These are phyloP conservation scores for Kalanchoe fedtschenkoi DNA, from an alignment of 164 flowering plant species.

Conservation along the genomic window DNA sequence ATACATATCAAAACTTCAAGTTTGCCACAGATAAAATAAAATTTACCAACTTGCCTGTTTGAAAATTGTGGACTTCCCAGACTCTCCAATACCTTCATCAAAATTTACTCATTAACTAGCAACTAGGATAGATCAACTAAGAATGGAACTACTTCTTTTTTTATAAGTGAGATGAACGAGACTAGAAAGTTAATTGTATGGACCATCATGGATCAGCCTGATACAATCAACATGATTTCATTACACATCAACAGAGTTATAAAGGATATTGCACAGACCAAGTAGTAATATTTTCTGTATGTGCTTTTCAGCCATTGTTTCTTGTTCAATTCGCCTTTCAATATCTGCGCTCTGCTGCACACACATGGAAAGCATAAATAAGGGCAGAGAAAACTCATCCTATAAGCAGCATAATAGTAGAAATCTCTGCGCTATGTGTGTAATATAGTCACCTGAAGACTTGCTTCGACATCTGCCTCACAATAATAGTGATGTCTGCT, in stretches of 20 bases:
- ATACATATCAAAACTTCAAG: not conserved
- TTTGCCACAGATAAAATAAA: not conserved
- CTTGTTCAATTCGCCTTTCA: constrained; percentile 86
- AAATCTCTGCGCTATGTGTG: not conserved
- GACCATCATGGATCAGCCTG: not conserved
- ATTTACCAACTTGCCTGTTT: constrained; percentile 63
- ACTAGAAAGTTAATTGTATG: not conserved
- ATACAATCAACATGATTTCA: not conserved
- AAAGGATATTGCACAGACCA: constrained; percentile 30
- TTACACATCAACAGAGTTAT: not conserved
- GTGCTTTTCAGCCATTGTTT: constrained; percentile 87
- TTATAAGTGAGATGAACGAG: not conserved
- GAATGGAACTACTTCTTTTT: not conserved
- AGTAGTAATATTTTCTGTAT: constrained; percentile 87
- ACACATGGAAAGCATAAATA: not conserved
- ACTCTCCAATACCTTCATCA: constrained; percentile 80
- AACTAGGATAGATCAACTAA: not conserved
- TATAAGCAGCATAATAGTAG: not conserved
- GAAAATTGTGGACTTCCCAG: constrained; percentile 95
- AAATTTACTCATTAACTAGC: not conserved
- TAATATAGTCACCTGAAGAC: constrained; percentile 50
- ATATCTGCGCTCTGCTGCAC: constrained; percentile 70
- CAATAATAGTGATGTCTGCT: constrained; percentile 43
- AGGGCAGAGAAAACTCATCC: not conserved
- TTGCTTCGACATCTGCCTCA: constrained; percentile 65